These are phyloP conservation scores for Pleurotus citrinopileatus DNA, from an alignment of 768 basidiomycete genomes.

Conservation along the genomic window DNA sequence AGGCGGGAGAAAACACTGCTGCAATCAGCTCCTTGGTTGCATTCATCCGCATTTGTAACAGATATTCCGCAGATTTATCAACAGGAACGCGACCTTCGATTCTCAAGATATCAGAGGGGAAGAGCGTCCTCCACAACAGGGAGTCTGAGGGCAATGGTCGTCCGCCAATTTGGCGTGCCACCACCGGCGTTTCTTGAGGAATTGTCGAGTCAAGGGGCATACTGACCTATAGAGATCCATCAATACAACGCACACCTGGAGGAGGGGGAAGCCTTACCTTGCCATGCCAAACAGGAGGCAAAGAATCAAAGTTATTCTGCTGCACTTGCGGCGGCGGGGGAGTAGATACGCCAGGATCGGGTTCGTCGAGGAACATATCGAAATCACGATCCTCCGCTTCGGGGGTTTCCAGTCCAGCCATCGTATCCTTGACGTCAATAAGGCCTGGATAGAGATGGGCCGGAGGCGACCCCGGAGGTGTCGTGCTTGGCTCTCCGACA, in stretches of 20 bases:
- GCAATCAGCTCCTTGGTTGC: constrained; percentile 76
- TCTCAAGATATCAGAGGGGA: constrained; percentile 64
- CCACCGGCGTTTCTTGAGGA: constrained; percentile 62
- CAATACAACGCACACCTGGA: constrained; percentile 15
- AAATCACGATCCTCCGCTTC: constrained; percentile 78
- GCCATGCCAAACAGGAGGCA: constrained; percentile 69
- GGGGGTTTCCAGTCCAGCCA: constrained; percentile 38
- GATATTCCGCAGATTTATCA: constrained; percentile 72
- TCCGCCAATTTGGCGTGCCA: constrained; percentile 81
- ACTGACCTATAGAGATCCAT: constrained; percentile 47
- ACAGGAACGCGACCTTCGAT: constrained; percentile 86
- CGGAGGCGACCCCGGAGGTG: constrained; percentile 15
- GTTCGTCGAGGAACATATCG: constrained; percentile 79
- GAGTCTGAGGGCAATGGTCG: constrained; percentile 54
- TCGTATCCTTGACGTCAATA: constrained; percentile 36
- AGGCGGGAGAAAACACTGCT: constrained; percentile 62
- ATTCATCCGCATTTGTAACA: constrained; percentile 77
- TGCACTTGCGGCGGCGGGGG: constrained; percentile 32
- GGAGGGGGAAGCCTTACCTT: constrained; percentile 44
- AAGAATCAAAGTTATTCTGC: constrained; percentile 50
- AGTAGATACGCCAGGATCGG: constrained; percentile 32
- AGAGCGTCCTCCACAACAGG: constrained; percentile 70
- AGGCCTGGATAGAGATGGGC: constrained; percentile 21
- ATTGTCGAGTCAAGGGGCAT: constrained; percentile 78
- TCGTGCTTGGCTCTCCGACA: constrained; percentile 15